Evolutionary conservation across 345 rosid genomes (phyloP), one percentile per base, ranked within the genome.

Genomic region (Melaleuca quinquenervia): DNA sequence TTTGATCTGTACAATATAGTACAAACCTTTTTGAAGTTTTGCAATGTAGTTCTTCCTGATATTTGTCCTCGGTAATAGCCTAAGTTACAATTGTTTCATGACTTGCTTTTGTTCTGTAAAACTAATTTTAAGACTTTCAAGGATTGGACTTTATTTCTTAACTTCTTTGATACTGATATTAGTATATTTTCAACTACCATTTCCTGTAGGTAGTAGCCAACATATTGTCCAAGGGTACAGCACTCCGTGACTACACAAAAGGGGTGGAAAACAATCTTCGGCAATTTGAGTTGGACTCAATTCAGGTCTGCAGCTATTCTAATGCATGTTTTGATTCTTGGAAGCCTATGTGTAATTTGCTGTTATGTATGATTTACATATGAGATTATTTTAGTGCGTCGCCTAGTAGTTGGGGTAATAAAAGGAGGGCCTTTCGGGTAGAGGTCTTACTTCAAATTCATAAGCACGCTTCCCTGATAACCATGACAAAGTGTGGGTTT

Each of bases 181-280:
- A 50, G 11, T 41, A 45, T 29, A 6, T 44, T 55, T 52, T 70
- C 78, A 70, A 32, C 48, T 21, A 16, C 85, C 16, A 56, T 64
- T 87, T 87, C 53, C 60, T 86, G 78, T 88, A 97, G 99, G 98
- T 95, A 78, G 99, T 96, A 86, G 91, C 95, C 80, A 94, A 96
- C 89, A 97, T 97, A 87, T 87, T 97, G 52, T 97, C 99, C 20
- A 94, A 94, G 89, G 98, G 99, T 88, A 91, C 89, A 86, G 91
- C 90, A 85, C 92, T 97, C 82, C 94, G 97, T 90, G 99, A 96
- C 82, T 91, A 95, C 86, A 93, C 99, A 29, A 97, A 96, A 91
- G 99, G 98, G 13, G 99, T 97, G 15, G 99, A 97, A 90, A 94
- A 96, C 93, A 96, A 96, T 89, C 91, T 97, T 50, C 92, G 98